Base-by-base conservation (phyloP, 31 red algal genomes). In the Asparagopsis taxiformis region DNA sequence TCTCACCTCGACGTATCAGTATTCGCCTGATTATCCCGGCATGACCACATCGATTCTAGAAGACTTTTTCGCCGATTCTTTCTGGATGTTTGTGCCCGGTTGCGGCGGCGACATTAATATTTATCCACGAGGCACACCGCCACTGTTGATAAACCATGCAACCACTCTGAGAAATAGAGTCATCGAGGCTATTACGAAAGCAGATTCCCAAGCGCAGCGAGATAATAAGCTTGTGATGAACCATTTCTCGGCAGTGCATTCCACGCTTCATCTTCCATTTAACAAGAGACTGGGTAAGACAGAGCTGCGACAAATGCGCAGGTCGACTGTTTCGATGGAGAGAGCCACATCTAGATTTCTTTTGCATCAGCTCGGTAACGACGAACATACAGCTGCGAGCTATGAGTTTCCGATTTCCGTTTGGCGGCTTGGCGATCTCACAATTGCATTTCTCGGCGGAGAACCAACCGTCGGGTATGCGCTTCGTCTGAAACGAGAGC, bases 381-480 rank as follows among this genome's bases (percentile, higher is more conserved):
- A 74, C 8, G 57, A 56, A 37, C 52, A 59, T 31, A 89, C 75
- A 8, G 31, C 65, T 6, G 65, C 65, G 0, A 19, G 25, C 6
- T 89, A 89, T 59, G 37, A 44, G 17, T 81, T 69, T 56, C 68
- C 69, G 33, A 61, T 82, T 17, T 55, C 59, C 46, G 68, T 72
- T 20, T 77, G 68, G 75, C 36, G 39, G 20, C n/a, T 91, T 34
- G 87, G 76, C 5, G 61, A 59, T 11, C 15, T 82, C 28, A 64
- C 36, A 58, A 50, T 91, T 62, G 87, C 77, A 0, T 75, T 91
- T 23, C 20, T 91, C 9, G 76, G 76, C 32, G 87, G 87, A n/a
- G 87, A 91, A 56, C 87, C 87, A 8, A 91, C 87, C 10, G 87
- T 91, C 1, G 75, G 76, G 9, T 91, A 82, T 68, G 43, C 35